Base-by-base conservation (phyloP, 2,329 filamentous ascomycete species). In the Lecanicillium sp. region DNA sequence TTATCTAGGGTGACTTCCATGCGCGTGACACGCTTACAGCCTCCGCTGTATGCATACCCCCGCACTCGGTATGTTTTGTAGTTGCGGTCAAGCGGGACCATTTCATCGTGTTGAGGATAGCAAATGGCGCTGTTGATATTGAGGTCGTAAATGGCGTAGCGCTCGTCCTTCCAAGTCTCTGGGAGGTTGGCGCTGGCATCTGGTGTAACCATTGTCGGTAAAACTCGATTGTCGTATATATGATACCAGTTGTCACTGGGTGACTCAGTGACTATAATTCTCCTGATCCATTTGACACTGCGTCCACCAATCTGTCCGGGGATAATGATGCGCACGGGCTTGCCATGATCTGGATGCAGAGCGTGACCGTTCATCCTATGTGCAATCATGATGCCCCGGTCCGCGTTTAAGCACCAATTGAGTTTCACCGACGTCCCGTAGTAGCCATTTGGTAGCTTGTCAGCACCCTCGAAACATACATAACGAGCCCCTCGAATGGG, bases 231-330 rank as follows among this genome's bases (percentile, higher is more conserved):
- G 63, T 96, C 90, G 65, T 93, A 90, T 53, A 94, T 89, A 64
- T 96, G 90, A 58, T 95, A 95, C 88, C 89, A 95, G 60, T 94
- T 95, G 53, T 91, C 84, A 60, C 89, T 95, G 1, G 90, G 89
- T 20, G 75, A 72, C 9, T 83, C 78, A 0, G 89, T 91, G 43
- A 96, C 65, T 36, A 89, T 85, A 51, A 96, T 77, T 54, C 75
- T 83, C 69, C 84, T 91, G 50, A 96, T 63, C 90, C 90, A 96
- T 66, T 96, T 96, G 26, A 96, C 90, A 62, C 88, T 95, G 53
- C 90, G 78, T 1, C 90, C 90, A 27, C 90, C 90, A 53, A 96
- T 95, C 64, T 95, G 89, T 0, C 90, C 90, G 0, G 90, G 90
- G 4, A 96, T 86, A 7, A 95, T 82, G 6, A 84, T 83, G 52